Base-by-base conservation (phyloP, 495 filamentous ascomycete genomes). In the Podospora comata region DNA sequence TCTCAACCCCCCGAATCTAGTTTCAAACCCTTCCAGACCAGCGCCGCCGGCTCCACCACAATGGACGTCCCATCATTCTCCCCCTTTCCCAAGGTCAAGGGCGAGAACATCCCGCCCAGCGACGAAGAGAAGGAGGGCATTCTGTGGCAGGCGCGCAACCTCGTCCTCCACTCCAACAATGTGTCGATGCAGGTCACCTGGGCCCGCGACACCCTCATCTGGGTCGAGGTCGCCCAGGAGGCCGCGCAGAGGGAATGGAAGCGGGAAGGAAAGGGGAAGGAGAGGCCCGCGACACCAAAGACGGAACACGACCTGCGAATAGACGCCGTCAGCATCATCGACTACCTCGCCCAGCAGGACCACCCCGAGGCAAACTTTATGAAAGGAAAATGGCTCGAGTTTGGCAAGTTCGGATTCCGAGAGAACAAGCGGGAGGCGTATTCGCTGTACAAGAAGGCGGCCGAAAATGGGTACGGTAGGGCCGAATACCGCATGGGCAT, bases 401-500 rank as follows among this genome's bases (percentile, higher is more conserved):
- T 98, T 81, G 95, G 95, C 67, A 97, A 97, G 77, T 98, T 97
- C 77, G 92, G 91, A 23, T 87, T 87, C 70, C 88, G 91, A 20
- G 82, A 91, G 67, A 94, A 98, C 81, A 97, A 96, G 79, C 93
- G 94, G 72, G 94, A 97, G 78, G 95, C 95, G 19, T 98, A 94
- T 76, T 78, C 88, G 60, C 90, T 88, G 72, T 99, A 97, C 79
- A 87, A 86, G 62, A 83, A 90, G 69, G 90, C 95, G n/a, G 91
- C 93, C 59, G 90, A 96, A 67, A 89, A 90, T 67, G 93, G 92
- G n/a, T 96, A 91, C 82, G 90, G 91, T n/a, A 84, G 95, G 66
- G 93, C 96, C 48, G 92, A 98, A 76, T 99, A 99, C 79, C 87
- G 95, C 30, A 97, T 99, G 77, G 95, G 95, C 64, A 98, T 97